phyloP scores from a whole-genome alignment of 2,329 filamentous ascomycete species.

The Huntiella decipiens region DNA sequence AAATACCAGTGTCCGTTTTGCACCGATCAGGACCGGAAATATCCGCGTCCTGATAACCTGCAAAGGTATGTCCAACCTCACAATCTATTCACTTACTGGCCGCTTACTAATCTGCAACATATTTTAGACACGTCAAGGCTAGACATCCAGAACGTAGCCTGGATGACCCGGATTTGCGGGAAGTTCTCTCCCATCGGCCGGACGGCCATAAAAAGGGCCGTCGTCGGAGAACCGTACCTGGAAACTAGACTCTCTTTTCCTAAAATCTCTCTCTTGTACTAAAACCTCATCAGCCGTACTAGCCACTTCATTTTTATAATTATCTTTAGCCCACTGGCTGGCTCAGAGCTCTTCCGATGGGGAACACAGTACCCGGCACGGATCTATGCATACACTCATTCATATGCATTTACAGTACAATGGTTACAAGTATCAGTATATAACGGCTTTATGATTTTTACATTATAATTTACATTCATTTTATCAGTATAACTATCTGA shows the following conservation, averaged over 20 bases:
- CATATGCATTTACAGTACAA: too few relatives aligned
- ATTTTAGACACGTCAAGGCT: constrained; percentile 64
- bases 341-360: too few relatives aligned
- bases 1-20: constrained; percentile 96
- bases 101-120: not conserved
- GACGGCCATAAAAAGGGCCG: constrained; percentile 70
- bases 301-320: too few relatives aligned
- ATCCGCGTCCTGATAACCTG: constrained; percentile 86
- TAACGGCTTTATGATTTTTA: too few relatives aligned
- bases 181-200: constrained; percentile 69
- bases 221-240: constrained; percentile 39
- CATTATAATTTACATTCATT: too few relatives aligned
- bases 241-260: constrained; percentile 11
- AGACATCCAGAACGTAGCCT: constrained; percentile 82
- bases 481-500: too few relatives aligned
- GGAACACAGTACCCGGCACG: too few relatives aligned
- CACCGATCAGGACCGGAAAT: constrained; percentile 80
- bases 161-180: constrained; percentile 62
- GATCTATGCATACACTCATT: too few relatives aligned
- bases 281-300: too few relatives aligned
- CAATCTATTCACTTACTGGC: not conserved
- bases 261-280: too few relatives aligned
- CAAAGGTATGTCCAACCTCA: constrained; percentile 46
- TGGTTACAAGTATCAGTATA: too few relatives aligned
- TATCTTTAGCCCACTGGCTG: too few relatives aligned